Evolutionary conservation across 768 basidiomycete species (phyloP), one percentile per base, ranked within the genome.

Genomic region (Mycena leptocephala): DNA sequence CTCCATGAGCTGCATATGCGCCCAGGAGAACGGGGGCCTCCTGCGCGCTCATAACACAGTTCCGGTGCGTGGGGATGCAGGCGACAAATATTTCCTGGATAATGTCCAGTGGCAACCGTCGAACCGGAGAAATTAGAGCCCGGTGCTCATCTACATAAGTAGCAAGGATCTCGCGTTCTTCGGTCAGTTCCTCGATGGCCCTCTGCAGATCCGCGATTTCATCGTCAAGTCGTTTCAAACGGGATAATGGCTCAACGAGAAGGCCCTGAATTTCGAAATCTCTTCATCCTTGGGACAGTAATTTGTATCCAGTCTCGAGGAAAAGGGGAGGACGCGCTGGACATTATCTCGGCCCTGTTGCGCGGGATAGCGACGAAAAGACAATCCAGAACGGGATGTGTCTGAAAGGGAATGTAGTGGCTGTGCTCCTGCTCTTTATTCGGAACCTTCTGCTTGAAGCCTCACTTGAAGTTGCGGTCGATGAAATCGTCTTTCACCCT

Each of bases 1-100:
- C 83, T 77, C 84, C 84, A 85, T 5, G 62, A 32, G 7, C 80
- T 79, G 61, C 84, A 82, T 18, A 85, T 67, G n/a, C 75, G 66
- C 79, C 78, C 9, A 84, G 62, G 11, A 84, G 56, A 24, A 85
- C 58, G 1, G 84, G 83, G 0, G 80, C 79, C 1, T 78, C 64
- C 5, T n/a, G 51, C 20, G 72, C 56, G 33, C 79, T 70, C 14
- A 79, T 82, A 22, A 76, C 75, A n/a, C 72, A 66, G 56, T 80
- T 74, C 6, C 56, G 24, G 37, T 74, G 63, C 1, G 72, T 28
- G 5, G 82, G 78, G 1, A 85, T 76, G 71, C 83, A 84, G 8
- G 62, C 74, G 5, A 80, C 30, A 55, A 84, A 84, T 24, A 84
- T 82, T 51, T 82, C 81, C 5, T 74, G 72, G 5, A 85, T 61